Evolutionary conservation across 805 yeast genomes (phyloP).

Genomic region (Wickerhamia fluorescens): DNA sequence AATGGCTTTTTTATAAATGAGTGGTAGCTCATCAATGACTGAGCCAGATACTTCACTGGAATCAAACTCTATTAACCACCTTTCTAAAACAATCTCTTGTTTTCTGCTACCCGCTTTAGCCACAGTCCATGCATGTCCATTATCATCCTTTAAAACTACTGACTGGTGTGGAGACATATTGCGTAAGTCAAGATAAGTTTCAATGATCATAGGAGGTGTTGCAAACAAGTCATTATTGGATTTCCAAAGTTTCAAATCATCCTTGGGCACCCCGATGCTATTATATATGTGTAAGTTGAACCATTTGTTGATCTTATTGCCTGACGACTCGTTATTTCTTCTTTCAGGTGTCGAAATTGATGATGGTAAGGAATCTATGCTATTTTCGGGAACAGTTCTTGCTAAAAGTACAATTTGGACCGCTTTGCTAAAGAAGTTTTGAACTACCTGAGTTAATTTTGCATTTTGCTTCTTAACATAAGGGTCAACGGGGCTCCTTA

Average conservation of each 20-base stretch:
- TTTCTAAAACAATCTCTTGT: constrained; percentile 82
- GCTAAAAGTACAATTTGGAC: constrained; percentile 51
- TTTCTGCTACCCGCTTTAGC: constrained; percentile 53
- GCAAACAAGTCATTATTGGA: constrained; percentile 30
- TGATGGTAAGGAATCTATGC: background rate
- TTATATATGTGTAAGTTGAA: constrained; percentile 45
- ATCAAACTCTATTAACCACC: constrained; percentile 88
- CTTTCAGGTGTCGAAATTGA: constrained; percentile 3
- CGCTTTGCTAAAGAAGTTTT: constrained; percentile 60
- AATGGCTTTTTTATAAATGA: constrained; percentile 67
- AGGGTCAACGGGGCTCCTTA: no score
- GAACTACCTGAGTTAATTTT: constrained; percentile 38
- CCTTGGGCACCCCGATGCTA: constrained; percentile 32
- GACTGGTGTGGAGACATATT: constrained; percentile 49
- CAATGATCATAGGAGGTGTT: constrained; percentile 82
- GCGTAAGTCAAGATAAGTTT: constrained; percentile 68
- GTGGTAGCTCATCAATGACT: constrained; percentile 49
- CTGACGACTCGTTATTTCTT: constrained; percentile 10
- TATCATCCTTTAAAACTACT: constrained; percentile 50
- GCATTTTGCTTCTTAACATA: constrained; percentile 17
- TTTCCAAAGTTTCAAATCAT: constrained; percentile 63
- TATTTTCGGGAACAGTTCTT: constrained; percentile 23
- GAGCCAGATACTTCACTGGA: constrained; percentile 30
- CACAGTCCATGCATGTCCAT: constrained; percentile 48
- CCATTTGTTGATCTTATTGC: constrained; percentile 49